Base-by-base conservation (phyloP, 139 green algal species). In the Chlamydomonas schloesseri region DNA sequence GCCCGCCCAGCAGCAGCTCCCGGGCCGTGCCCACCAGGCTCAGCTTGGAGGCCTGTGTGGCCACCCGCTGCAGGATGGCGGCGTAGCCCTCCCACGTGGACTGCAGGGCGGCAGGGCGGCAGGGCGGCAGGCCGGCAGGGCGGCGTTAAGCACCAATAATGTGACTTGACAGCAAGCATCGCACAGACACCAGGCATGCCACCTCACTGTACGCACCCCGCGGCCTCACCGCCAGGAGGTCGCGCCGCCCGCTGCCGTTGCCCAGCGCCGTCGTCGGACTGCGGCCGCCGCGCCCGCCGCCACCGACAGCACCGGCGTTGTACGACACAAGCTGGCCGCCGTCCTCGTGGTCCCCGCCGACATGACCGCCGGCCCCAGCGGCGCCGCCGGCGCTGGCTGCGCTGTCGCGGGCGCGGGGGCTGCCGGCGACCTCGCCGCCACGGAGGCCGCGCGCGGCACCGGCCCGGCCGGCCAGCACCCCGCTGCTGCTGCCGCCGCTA, bases 81-180 rank as follows among this genome's bases (percentile, higher is more conserved):
- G 78, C 73, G 65, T 90, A 90, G 24, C 87, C 87, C 64, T 84
- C 87, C 42, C 50, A 58, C 15, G 33, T 50, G 23, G 72, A 68
- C 73, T 84, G 78, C 6, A 64, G 50, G 31, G 42, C 37, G 33
- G 67, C 31, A 9, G 31, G 67, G 67, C 14, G 31, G 67, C n/a
- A n/a, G n/a, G n/a, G n/a, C n/a, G n/a, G n/a, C n/a, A n/a, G n/a
- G n/a, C n/a, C n/a, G n/a, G n/a, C n/a, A n/a, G n/a, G n/a, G n/a
- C n/a, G n/a, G n/a, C n/a, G n/a, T n/a, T n/a, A n/a, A n/a, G n/a
- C n/a, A n/a, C n/a, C n/a, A n/a, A n/a, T n/a, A n/a, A n/a, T n/a
- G n/a, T n/a, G n/a, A n/a, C n/a, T n/a, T n/a, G n/a, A n/a, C n/a
- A n/a, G n/a, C n/a, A n/a, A n/a, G n/a, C n/a, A n/a, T n/a, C n/a